Base-by-base conservation (phyloP, 345 rosid genomes). In the Camelina hispida region DNA sequence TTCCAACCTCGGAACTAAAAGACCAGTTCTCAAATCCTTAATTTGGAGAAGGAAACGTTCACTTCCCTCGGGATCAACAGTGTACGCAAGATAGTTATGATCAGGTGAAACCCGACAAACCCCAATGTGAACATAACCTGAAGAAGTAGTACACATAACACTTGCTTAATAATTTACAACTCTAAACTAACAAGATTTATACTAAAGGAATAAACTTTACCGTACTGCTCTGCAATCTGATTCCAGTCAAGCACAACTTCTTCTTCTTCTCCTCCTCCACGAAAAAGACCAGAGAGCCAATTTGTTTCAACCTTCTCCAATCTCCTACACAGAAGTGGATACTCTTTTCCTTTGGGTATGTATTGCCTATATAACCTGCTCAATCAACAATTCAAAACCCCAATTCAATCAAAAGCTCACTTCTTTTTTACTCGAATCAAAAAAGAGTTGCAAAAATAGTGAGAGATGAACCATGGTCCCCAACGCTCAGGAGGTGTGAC, bases 241-340 rank as follows among this genome's bases (percentile, higher is more conserved):
- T 93, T 93, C 98, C 98, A 93, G 72, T 93, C 97, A 37, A 93
- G 96, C 66, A 91, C 81, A 83, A 86, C 78, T 80, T 93, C 87
- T 83, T 93, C 97, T 74, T 51, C 77, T 62, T 13, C 61, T 4
- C 74, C 77, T 43, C 58, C 79, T 61, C 68, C 44, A 75, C 23
- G 4, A 47, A 83, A 77, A 70, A 86, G 32, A 62, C 72, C 73
- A 43, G 82, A 72, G 62, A 76, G 20, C 90, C 83, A 84, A 72
- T 85, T 79, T 15, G 58, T 71, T 70, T 37, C 15, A 68, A 65
- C 73, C 0, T 69, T 73, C 2, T 44, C 84, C 48, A 84, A 64
- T 80, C 75, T 93, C 77, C 97, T 84, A 73, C 89, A 86, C 0
- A 93, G 76, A 79, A 93, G 83, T 16, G 97, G 98, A 77, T 89